These are phyloP conservation scores for Mortierella antarctica DNA, from an alignment of 192 early-diverging fungal species.

Conservation along the genomic window DNA sequence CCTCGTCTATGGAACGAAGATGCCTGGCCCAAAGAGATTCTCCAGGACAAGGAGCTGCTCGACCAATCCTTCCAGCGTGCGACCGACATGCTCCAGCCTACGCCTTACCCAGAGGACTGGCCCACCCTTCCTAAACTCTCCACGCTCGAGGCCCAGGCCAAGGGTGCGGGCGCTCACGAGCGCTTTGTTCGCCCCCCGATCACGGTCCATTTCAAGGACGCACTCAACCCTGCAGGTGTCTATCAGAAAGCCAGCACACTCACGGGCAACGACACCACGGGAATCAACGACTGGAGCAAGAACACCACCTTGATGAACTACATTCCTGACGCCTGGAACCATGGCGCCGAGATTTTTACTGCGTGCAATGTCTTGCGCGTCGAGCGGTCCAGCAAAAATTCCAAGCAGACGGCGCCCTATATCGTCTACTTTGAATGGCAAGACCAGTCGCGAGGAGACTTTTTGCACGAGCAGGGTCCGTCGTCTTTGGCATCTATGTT, in stretches of 20 bases:
- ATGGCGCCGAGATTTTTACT: conserved; percentile 60
- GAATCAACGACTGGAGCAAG: conserved; percentile 61
- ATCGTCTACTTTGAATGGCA: conserved; percentile 62
- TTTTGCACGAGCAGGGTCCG: conserved; percentile 24
- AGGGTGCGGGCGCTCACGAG: conserved; percentile 38
- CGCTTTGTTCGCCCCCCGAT: conserved; percentile 55
- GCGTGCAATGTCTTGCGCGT: conserved; percentile 48
- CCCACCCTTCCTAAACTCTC: conserved; percentile 54
- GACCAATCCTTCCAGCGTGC: conserved; percentile 51
- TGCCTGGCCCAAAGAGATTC: conserved; percentile 55
- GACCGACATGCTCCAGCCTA: conserved; percentile 51
- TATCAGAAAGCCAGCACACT: conserved; percentile 48
- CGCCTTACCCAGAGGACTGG: conserved; percentile 52
- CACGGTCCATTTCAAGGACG: conserved; percentile 54
- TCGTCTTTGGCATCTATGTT: conserved; percentile 42
- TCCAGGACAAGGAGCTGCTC: conserved; percentile 35
- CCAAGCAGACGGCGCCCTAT: conserved; percentile 24
- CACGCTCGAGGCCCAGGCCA: conserved; percentile 53
- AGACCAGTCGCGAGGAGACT: conserved; percentile 31
- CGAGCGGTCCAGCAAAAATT: conserved; percentile 28
- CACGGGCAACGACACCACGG: conserved; percentile 57
- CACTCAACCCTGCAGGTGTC: conserved; percentile 57
- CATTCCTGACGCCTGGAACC: conserved; percentile 62
- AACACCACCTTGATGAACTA: conserved; percentile 60
- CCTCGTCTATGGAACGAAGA: conserved; percentile 49